Conservation (phyloP, 331 rosid species). For the Prunus yedoensis region DNA sequence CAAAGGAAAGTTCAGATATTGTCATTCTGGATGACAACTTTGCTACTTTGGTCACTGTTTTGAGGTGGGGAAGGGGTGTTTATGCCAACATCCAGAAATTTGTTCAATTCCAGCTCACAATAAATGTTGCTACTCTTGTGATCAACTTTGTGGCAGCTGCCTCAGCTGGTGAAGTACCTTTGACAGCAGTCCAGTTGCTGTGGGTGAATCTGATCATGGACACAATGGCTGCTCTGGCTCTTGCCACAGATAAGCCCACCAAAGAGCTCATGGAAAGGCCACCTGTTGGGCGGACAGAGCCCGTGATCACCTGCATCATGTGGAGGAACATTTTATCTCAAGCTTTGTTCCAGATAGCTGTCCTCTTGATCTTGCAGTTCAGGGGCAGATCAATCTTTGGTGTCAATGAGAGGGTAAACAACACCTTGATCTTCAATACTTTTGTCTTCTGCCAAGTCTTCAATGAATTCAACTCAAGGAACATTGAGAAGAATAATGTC, state of each 20-base stretch:
- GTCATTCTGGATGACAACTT: slow-evolving; percentile 40
- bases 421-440: slow-evolving; percentile 32
- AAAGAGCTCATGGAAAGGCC: slow-evolving; percentile 29
- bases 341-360: slow-evolving; percentile 50
- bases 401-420: slow-evolving; percentile 29
- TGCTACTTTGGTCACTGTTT: slow-evolving; percentile 21
- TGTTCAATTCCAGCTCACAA: slow-evolving; percentile 35
- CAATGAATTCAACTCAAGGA: slow-evolving; percentile 37
- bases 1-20: slow-evolving; percentile 36
- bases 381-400: slow-evolving; percentile 44
- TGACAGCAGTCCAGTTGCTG: slow-evolving; percentile 29
- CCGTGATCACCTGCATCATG: slow-evolving; percentile 35
- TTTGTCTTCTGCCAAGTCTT: slow-evolving; percentile 36
- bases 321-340: slow-evolving; percentile 46
- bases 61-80: slow-evolving; percentile 40
- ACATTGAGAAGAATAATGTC: slow-evolving; percentile 33
- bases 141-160: slow-evolving; percentile 34
- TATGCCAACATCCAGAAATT: slow-evolving; percentile 40
- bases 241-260: slow-evolving; percentile 36
- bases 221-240: slow-evolving; percentile 41
- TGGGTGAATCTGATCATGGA: slow-evolving; percentile 43
- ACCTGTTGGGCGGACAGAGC: slow-evolving; percentile 26
- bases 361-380: slow-evolving; percentile 44
- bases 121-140: slow-evolving; percentile 31
- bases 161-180: slow-evolving; percentile 28